A percentile compares a stretch with the other conserved stretches of the same genome.
Evolutionary conservation across 257 asterid genomes (phyloP).

Genomic region (Fraxinus anomala): DNA sequence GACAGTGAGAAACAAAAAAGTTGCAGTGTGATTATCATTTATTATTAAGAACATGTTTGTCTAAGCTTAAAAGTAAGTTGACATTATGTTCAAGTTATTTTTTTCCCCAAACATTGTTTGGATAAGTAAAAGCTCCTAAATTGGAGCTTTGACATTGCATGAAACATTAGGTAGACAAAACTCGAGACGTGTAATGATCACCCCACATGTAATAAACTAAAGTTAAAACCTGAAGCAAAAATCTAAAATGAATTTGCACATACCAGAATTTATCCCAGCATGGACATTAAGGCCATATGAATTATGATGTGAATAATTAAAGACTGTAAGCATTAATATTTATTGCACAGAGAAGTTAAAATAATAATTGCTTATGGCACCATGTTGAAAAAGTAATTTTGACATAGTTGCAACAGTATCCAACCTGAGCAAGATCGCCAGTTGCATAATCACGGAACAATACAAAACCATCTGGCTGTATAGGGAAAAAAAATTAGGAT

Average conservation of each 20-base stretch:
- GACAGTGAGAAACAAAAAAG: not conserved
- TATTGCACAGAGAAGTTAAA: not conserved
- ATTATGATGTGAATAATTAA: constrained; percentile 6
- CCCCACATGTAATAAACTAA: not conserved
- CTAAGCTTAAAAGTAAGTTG: not conserved
- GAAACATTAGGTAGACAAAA: not conserved
- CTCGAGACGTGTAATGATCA: not conserved
- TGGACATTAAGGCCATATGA: not conserved
- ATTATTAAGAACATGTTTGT: not conserved
- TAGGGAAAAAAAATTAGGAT: constrained; percentile 15
- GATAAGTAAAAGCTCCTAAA: not conserved
- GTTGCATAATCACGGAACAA: constrained; percentile 95
- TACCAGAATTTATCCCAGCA: not conserved
- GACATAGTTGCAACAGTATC: constrained; percentile 24
- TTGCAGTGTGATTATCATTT: not conserved
- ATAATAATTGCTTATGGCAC: constrained; percentile 6
- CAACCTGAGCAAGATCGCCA: constrained; percentile 99
- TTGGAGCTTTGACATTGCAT: not conserved
- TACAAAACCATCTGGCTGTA: constrained; percentile 84
- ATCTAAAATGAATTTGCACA: not conserved
- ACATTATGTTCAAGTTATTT: not conserved
- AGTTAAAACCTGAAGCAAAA: not conserved
- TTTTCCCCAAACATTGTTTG: not conserved
- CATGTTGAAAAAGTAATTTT: not conserved
- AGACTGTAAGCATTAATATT: constrained; percentile 8